Base-by-base conservation (phyloP, 2,329 filamentous ascomycete species). In the Diaporthe ilicicola region DNA sequence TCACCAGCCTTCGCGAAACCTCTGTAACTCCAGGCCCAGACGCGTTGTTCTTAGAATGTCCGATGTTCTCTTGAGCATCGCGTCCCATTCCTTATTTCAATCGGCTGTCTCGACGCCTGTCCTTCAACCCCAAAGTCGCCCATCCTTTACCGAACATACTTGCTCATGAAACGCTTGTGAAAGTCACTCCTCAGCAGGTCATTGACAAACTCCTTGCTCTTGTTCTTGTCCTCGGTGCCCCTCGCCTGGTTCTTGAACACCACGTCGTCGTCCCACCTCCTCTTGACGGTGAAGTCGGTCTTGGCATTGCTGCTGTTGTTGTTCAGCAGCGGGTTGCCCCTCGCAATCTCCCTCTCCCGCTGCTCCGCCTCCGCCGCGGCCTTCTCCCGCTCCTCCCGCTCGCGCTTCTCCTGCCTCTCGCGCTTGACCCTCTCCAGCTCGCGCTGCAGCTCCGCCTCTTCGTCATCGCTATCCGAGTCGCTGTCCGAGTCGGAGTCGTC, bases 231-330 rank as follows among this genome's bases (percentile, higher is more conserved):
- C 79, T 98, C 95, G 0, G 95, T 97, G 10, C 95, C 96, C 71
- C 96, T 89, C 42, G 95, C 96, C 84, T 99, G 96, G 81, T 99
- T 99, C 86, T 97, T 98, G 84, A 99, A 99, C 3, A 99, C 95
- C 15, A 99, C 96, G 80, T 99, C 96, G 77, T 99, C 96, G 76
- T 99, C 96, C 96, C 96, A 99, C 82, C 85, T 86, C 75, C 94
- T 86, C 87, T 97, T 98, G 78, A 98, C 91, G 71, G 92, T 94
- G 80, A 97, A 98, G 76, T 97, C 94, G 24, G 89, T 83, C 80
- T 93, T 93, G 29, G 29, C 19, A 27, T 27, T 27, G 44, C 42
- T 29, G 29, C 29, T 29, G n/a, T 64, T 64, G 59, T 64, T 68
- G 64, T 98, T 98, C 70, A 99, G 88, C 65, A 99, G 84, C 48